Conservation (phyloP, 495 filamentous ascomycete species). For the Penicillium canescens region DNA sequence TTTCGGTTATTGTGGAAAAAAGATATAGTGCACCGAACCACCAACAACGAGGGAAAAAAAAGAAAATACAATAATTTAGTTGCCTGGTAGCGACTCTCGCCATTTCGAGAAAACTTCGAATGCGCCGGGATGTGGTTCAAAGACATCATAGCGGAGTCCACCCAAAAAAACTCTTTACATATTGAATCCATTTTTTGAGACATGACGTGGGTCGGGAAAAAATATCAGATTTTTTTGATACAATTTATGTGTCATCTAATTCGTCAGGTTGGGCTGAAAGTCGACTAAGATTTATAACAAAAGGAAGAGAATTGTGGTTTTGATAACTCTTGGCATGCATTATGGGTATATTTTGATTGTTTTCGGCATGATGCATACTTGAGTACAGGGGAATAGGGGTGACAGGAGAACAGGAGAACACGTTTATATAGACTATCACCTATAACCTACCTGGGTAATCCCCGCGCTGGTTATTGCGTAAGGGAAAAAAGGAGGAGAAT, state of each 20-base stretch:
- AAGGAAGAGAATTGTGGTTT: neutral
- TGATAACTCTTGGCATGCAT: neutral
- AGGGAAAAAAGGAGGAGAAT: neutral
- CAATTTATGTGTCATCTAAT: constrained; percentile 1
- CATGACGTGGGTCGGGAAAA: constrained; percentile 7
- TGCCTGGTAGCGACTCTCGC: no score
- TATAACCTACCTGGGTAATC: neutral
- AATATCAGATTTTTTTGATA: neutral
- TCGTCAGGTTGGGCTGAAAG: neutral
- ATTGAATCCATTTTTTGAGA: neutral
- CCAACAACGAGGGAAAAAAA: no score
- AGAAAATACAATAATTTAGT: no score
- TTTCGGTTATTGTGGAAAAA: no score
- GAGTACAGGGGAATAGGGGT: neutral
- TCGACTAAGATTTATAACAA: neutral
- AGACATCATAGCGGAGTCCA: constrained; percentile 6
- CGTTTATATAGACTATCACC: neutral
- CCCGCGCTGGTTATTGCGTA: neutral
- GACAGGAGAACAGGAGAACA: no score
- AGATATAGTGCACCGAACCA: no score
- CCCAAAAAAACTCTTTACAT: neutral
- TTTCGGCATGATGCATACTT: neutral
- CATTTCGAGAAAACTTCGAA: constrained; percentile 10
- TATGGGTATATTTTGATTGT: neutral
- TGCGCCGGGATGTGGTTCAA: constrained; percentile 2